phyloP scores from a whole-genome alignment of 2,329 filamentous ascomycete species.

The Aspergillaceae sp. region DNA sequence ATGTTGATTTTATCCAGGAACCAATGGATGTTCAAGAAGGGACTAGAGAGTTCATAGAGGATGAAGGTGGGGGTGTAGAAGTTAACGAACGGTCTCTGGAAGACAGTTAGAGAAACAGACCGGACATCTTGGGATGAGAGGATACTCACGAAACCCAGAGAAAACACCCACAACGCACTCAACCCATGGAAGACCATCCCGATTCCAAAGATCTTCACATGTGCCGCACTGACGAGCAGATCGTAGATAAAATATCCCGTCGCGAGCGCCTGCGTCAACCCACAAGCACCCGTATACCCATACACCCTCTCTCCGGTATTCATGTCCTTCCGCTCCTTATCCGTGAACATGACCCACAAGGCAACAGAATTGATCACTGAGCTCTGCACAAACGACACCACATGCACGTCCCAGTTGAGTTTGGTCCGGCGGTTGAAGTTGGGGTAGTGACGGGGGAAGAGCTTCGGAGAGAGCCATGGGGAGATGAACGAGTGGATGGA shows the following conservation, averaged over 20 bases:
- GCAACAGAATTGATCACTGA: conserved; percentile 48
- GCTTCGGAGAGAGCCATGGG: conserved; percentile 44
- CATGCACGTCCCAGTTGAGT: conserved; percentile 60
- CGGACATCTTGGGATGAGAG: neutral
- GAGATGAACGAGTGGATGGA: conserved; percentile 47
- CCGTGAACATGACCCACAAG: conserved; percentile 49
- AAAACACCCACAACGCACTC: conserved; percentile 53
- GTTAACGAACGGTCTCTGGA: conserved; percentile 55
- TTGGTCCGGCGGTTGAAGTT: conserved; percentile 47
- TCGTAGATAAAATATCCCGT: conserved; percentile 60
- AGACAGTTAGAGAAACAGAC: neutral
- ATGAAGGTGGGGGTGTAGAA: conserved; percentile 58
- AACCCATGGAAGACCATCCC: conserved; percentile 56
- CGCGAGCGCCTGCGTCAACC: conserved; percentile 52
- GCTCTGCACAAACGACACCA: conserved; percentile 54
- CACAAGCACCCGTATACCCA: conserved; percentile 53
- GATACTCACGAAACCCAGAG: conserved; percentile 53
- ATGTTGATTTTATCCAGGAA: conserved; percentile 60
- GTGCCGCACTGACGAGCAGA: conserved; percentile 46
- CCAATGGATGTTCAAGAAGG: conserved; percentile 62
- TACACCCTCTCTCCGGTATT: conserved; percentile 46
- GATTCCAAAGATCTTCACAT: conserved; percentile 51
- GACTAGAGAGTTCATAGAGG: conserved; percentile 58
- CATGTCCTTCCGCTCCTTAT: conserved; percentile 49
- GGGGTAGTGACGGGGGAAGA: conserved; percentile 49